phyloP scores from a whole-genome alignment of 2,329 filamentous ascomycete species.

The Penicillium sp. region DNA sequence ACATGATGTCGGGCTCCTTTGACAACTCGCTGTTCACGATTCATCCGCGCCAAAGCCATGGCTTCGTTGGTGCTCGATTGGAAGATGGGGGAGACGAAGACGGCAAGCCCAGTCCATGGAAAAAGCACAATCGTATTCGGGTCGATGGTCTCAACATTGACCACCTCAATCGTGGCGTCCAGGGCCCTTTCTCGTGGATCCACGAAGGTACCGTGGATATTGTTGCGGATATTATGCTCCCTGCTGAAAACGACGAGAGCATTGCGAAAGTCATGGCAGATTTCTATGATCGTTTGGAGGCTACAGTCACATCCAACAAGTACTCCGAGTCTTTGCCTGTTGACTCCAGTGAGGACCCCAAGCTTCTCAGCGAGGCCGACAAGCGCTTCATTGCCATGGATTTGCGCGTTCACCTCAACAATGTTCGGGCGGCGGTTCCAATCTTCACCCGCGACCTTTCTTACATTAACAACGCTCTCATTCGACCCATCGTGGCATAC shows the following conservation, averaged over 20 bases:
- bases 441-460: constrained; percentile 87
- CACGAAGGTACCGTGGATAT: constrained; percentile 96
- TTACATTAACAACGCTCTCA: constrained; percentile 92
- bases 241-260: constrained; percentile 77
- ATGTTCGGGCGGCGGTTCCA: constrained; percentile 86
- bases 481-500: constrained; percentile 93
- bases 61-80: constrained; percentile 61
- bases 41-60: constrained; percentile 85
- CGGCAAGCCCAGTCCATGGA: constrained; percentile 70
- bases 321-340: constrained; percentile 36
- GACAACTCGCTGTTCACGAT: constrained; percentile 97
- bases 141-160: constrained; percentile 94
- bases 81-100: constrained; percentile 52
- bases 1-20: constrained; percentile 91
- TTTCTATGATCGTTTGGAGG: constrained; percentile 93
- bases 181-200: constrained; percentile 96
- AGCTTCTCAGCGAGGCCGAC: constrained; percentile 39
- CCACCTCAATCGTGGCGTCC: constrained; percentile 86
- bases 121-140: constrained; percentile 86
- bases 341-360: constrained; percentile 19
- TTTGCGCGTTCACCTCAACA: constrained; percentile 87
- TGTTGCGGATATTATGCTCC: constrained; percentile 90
- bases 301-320: constrained; percentile 75
- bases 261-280: constrained; percentile 94
- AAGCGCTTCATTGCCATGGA: constrained; percentile 87